Conservation (phyloP, 495 filamentous ascomycete species). For the Penicillium samsonianum region DNA sequence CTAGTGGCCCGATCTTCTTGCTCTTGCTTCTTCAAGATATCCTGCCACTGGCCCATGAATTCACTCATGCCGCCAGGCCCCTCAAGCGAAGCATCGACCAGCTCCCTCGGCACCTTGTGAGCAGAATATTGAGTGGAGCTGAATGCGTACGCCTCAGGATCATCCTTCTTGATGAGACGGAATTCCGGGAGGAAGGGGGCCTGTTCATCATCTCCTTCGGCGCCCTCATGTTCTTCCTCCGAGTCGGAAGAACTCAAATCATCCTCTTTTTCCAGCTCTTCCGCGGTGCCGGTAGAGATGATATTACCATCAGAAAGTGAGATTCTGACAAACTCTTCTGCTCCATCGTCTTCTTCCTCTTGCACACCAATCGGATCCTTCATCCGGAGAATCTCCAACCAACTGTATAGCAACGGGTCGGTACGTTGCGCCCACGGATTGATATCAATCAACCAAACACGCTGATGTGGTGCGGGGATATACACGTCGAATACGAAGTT, state of each 20-base stretch:
- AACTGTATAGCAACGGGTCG: slow-evolving; percentile 85
- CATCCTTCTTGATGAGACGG: slow-evolving; percentile 76
- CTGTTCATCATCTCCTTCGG: slow-evolving; percentile 55
- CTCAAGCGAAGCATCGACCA: slow-evolving; percentile 83
- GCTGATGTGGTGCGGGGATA: slow-evolving; percentile 72
- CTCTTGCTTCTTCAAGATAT: slow-evolving; percentile 63
- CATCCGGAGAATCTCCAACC: slow-evolving; percentile 80
- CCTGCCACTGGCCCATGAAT: slow-evolving; percentile 85
- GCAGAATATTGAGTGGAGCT: slow-evolving; percentile 86
- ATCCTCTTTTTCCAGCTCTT: slow-evolving; percentile 25
- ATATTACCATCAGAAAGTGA: slow-evolving; percentile 37
- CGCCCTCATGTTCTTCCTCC: slow-evolving; percentile 43
- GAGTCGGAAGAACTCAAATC: slow-evolving; percentile 17
- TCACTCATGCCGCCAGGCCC: slow-evolving; percentile 72
- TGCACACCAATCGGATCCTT: slow-evolving; percentile 53
- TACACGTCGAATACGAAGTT: slow-evolving; percentile 91
- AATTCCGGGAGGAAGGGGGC: slow-evolving; percentile 71
- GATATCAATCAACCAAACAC: slow-evolving; percentile 87
- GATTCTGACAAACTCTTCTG: slow-evolving; percentile 44
- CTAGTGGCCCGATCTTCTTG: slow-evolving; percentile 48
- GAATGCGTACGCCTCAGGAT: slow-evolving; percentile 85
- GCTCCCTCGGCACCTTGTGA: slow-evolving; percentile 91
- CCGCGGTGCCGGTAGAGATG: slow-evolving; percentile 11
- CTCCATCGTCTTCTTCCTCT: slow-evolving; percentile 29
- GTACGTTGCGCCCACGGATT: slow-evolving; percentile 94